A percentile compares a stretch with the other conserved stretches of the same genome.
Conservation (phyloP, 2,329 filamentous ascomycete genomes). For the Pseudogymnoascus sp. region DNA sequence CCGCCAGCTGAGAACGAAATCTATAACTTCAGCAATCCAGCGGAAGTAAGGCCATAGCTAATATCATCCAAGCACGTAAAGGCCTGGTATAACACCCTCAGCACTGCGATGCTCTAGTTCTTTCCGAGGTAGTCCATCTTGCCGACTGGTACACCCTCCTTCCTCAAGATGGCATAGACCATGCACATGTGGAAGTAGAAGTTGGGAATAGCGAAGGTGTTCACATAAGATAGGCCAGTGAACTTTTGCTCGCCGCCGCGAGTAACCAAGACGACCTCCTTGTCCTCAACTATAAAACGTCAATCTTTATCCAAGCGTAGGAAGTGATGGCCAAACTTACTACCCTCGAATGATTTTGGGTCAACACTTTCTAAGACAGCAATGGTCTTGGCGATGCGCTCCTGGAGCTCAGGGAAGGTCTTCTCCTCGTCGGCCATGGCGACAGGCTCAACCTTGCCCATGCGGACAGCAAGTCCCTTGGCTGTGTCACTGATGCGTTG, state of each 20-base stretch:
- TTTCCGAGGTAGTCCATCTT: conserved; percentile 49
- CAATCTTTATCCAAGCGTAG: not conserved
- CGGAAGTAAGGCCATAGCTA: not conserved
- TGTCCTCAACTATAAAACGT: conserved; percentile 27
- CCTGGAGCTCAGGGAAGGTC: conserved; percentile 43
- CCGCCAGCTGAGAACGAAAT: not conserved
- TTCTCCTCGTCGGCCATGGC: conserved; percentile 37
- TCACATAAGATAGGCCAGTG: conserved; percentile 40
- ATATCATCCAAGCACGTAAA: not conserved
- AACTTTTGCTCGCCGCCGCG: conserved; percentile 33
- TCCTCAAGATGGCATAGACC: conserved; percentile 54
- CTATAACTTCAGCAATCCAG: not conserved
- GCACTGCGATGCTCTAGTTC: not conserved
- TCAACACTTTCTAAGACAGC: conserved; percentile 40
- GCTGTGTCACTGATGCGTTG: conserved; percentile 37
- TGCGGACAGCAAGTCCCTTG: conserved; percentile 34
- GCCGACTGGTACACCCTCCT: conserved; percentile 54
- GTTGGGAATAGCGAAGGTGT: conserved; percentile 49
- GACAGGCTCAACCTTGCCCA: conserved; percentile 31
- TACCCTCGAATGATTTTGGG: conserved; percentile 36
- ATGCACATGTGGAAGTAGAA: conserved; percentile 57
- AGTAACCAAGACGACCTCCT: conserved; percentile 33
- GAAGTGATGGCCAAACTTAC: not conserved
- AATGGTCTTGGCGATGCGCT: conserved; percentile 41
- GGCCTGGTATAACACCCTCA: not conserved